Percentiles rank a stretch among this genome's conserved stretches.
phyloP scores from a whole-genome alignment of 2,329 filamentous ascomycete genomes.

The Monilinia vaccinii-corymbosi region DNA sequence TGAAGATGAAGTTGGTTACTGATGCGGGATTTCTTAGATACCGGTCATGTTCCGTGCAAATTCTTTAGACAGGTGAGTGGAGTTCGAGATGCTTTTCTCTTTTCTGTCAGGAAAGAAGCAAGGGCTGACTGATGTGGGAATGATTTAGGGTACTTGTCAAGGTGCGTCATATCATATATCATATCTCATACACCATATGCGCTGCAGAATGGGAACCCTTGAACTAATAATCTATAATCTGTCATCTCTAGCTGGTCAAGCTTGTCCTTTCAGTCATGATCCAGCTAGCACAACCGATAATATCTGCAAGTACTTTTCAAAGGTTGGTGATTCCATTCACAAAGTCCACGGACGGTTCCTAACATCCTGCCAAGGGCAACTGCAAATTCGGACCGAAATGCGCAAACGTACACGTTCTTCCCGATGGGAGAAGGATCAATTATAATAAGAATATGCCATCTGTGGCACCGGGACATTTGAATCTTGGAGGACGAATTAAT shows the following conservation, averaged over 20 bases:
- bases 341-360: slow-evolving; percentile 8
- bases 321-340: slow-evolving; percentile 49
- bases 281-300: slow-evolving; percentile 76
- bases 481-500: slow-evolving; percentile 59
- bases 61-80: slow-evolving; percentile 10
- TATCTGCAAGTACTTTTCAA: slow-evolving; percentile 97
- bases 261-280: slow-evolving; percentile 94
- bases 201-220: slow-evolving; percentile 37
- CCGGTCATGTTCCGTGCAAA: slow-evolving; percentile 12
- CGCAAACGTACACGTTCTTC: slow-evolving; percentile 90
- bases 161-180: slow-evolving; percentile 1
- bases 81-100: not conserved
- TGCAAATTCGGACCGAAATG: slow-evolving; percentile 99
- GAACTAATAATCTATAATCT: slow-evolving; percentile 19
- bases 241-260: slow-evolving; percentile 57
- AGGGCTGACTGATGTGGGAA: not conserved
- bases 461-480: slow-evolving; percentile 38
- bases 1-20: not conserved
- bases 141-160: slow-evolving; percentile 11
- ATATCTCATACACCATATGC: not conserved
- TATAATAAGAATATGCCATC: slow-evolving; percentile 50
- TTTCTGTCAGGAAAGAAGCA: not conserved
- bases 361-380: slow-evolving; percentile 59
- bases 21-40: slow-evolving; percentile 7
- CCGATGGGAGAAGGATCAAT: slow-evolving; percentile 88